Percentiles rank a stretch among this genome's conserved stretches.
Conservation (phyloP, 306 rosid species). For the Dryas alaskensis region DNA sequence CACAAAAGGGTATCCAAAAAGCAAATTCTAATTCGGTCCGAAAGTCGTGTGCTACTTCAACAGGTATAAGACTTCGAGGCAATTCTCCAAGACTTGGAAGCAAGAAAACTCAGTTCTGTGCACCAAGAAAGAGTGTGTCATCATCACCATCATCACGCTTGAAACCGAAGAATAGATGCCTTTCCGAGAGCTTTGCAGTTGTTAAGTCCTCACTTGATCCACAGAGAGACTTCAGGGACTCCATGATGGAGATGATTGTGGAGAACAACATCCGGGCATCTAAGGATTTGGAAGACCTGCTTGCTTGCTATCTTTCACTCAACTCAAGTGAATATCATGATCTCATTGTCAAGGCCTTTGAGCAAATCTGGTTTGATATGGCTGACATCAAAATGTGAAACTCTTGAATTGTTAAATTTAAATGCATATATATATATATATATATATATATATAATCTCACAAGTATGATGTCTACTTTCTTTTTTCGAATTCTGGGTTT, state of each 20-base stretch:
- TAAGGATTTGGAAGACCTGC: conserved; percentile 84
- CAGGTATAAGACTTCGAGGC: conserved; percentile 62
- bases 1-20: conserved; percentile 34
- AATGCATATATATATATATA: conserved; percentile 27
- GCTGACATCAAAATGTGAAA: conserved; percentile 40
- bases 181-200: conserved; percentile 75
- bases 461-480: not conserved
- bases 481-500: conserved; percentile 5
- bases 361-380: conserved; percentile 78
- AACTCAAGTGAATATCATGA: conserved; percentile 68
- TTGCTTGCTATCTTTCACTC: conserved; percentile 86
- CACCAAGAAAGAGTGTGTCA: conserved; percentile 52
- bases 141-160: conserved; percentile 16
- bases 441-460: not conserved
- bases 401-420: conserved; percentile 19
- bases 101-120: conserved; percentile 50
- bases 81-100: conserved; percentile 68
- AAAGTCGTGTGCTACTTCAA: conserved; percentile 38
- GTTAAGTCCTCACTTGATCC: conserved; percentile 79
- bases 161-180: conserved; percentile 35
- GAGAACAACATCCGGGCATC: conserved; percentile 67
- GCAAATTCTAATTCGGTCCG: conserved; percentile 22
- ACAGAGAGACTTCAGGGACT: conserved; percentile 72
- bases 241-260: conserved; percentile 93
- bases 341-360: conserved; percentile 76